Evolutionary conservation across 805 yeast genomes (phyloP).

Genomic region (Ogataea polymorpha): DNA sequence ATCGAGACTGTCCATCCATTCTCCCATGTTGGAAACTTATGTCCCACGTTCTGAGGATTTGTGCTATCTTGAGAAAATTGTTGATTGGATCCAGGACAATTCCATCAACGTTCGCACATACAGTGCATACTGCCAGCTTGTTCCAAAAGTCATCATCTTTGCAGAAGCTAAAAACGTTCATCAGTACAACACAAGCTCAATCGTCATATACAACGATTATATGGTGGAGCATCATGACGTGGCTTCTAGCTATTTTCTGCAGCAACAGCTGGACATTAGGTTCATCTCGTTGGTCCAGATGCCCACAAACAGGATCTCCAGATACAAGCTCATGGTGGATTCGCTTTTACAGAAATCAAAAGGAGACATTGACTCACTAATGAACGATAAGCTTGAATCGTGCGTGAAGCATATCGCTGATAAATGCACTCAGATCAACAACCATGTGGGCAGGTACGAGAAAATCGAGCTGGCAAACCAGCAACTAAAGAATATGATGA

Average conservation of each 20-base stretch:
- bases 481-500: slow-evolving; percentile 17
- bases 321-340: slow-evolving; percentile 51
- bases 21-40: slow-evolving; percentile 26
- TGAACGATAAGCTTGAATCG: slow-evolving; percentile 25
- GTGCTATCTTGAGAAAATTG: slow-evolving; percentile 16
- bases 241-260: slow-evolving; percentile 32
- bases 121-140: slow-evolving; percentile 27
- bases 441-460: slow-evolving; percentile 20
- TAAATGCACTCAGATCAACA: slow-evolving; percentile 24
- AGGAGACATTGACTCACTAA: slow-evolving; percentile 17
- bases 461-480: slow-evolving; percentile 17
- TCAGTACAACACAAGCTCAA: slow-evolving; percentile 23
- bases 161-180: slow-evolving; percentile 24
- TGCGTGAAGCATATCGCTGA: slow-evolving; percentile 27
- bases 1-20: slow-evolving; percentile 13
- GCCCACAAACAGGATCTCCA: slow-evolving; percentile 49
- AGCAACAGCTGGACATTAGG: slow-evolving; percentile 47
- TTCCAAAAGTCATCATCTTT: slow-evolving; percentile 22
- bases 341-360: slow-evolving; percentile 34
- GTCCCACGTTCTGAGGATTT: slow-evolving; percentile 23
- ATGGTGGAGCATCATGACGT: slow-evolving; percentile 23
- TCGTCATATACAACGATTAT: slow-evolving; percentile 26
- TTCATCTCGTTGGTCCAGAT: slow-evolving; percentile 51
- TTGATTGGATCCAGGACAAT: slow-evolving; percentile 17
- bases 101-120: slow-evolving; percentile 26